Evolutionary conservation across 2,329 filamentous ascomycete genomes (phyloP), one percentile per base, ranked within the genome.

Genomic region (Fusarium gaditjirri): DNA sequence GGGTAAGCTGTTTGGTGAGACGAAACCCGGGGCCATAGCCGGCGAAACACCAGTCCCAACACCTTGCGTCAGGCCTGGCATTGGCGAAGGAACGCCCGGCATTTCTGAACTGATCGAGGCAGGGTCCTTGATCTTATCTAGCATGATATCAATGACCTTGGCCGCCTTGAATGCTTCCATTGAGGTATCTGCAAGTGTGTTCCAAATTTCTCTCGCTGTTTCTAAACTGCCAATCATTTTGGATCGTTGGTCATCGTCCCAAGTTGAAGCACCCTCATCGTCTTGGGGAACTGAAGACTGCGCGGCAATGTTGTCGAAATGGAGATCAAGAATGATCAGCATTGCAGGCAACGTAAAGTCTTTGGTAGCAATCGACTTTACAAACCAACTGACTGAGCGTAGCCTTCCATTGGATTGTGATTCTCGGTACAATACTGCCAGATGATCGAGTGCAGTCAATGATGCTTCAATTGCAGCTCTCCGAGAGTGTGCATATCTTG

Each of bases 131-230:
- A 98, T 86, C 80, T 96, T 96, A 36, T 90, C 87, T 47, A 98
- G 83, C 89, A 98, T 94, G 56, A 98, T 90, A 27, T 90, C 91
- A n/a, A 98, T 85, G 29, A 95, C 88, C 44, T 90, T 90, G 43
- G 90, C 90, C 3, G 94, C 95, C 83, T 98, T 98, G 83, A 91
- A 95, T 0, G 95, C 94, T 74, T 98, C 95, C 83, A 98, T 92
- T 2, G 93, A 96, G 29, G 90, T 86, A 60, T 96, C 92, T 6
- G 91, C 89, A 16, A 94, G 85, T 14, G 89, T 90, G 53, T 92
- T 91, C 94, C 95, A 98, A 61, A 98, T 96, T 23, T 88, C 85
- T 49, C 89, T 88, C 13, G 93, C 93, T 23, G 87, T 87, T 77
- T 95, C 91, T 6, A 98, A 87, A 2, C 91, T 89, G 27, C 85